A percentile compares a stretch with the other conserved stretches of the same genome.
These are phyloP conservation scores for Glycine latifolia DNA, from an alignment of 306 rosid species.

Conservation along the genomic window DNA sequence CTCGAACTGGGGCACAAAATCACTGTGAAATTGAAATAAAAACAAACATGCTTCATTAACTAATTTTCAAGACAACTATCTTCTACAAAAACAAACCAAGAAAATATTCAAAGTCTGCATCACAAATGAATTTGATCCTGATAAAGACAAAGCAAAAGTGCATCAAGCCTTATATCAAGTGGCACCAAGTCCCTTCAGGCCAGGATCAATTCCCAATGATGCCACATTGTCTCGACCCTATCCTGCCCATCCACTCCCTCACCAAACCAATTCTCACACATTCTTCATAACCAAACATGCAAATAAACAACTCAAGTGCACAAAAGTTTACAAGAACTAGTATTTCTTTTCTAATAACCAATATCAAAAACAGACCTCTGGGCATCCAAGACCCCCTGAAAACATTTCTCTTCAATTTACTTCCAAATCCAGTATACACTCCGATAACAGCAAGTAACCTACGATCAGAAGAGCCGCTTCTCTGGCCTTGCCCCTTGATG, in stretches of 20 bases:
- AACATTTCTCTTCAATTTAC: constrained; percentile 75
- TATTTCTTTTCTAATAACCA: not conserved
- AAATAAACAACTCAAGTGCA: not conserved
- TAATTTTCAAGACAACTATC: constrained; percentile 4
- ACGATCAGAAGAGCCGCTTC: constrained; percentile 64
- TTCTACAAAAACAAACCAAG: constrained; percentile 18
- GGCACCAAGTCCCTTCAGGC: not conserved
- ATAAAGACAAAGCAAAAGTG: constrained; percentile 13
- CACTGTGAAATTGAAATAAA: constrained; percentile 19
- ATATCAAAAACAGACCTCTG: constrained; percentile 67
- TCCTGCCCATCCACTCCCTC: constrained; percentile 2
- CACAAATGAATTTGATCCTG: constrained; percentile 27
- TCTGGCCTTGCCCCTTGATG: constrained; percentile 65
- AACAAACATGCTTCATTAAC: not conserved
- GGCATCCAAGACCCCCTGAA: constrained; percentile 99
- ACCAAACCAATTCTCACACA: constrained; percentile 17
- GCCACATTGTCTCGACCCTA: constrained; percentile 30
- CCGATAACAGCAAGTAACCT: constrained; percentile 93
- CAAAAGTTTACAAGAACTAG: not conserved
- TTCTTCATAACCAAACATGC: not conserved
- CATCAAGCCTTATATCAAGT: constrained; percentile 25
- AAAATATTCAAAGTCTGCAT: constrained; percentile 26
- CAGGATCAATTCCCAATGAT: not conserved
- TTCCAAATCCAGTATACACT: constrained; percentile 96
- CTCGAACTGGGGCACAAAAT: constrained; percentile 20